Percentiles rank a stretch among this genome's conserved stretches.
These are phyloP conservation scores for Arxiozyma slooffiae DNA, from an alignment of 1,139 yeast genomes.

Conservation along the genomic window DNA sequence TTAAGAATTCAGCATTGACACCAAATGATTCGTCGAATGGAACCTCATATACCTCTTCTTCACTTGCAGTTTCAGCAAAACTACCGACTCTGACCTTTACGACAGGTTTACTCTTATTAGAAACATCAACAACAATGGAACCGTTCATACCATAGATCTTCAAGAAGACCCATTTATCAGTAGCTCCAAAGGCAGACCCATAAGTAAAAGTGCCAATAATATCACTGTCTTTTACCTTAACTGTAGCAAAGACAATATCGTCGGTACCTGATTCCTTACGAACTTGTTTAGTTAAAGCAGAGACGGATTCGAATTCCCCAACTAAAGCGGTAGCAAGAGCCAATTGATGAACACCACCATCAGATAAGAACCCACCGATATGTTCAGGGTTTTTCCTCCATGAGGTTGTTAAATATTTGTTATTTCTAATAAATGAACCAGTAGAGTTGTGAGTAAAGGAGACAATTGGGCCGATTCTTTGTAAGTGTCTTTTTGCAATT, in stretches of 20 bases:
- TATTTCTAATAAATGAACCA: constrained; percentile 60
- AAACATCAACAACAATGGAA: constrained; percentile 53
- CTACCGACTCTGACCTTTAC: constrained; percentile 39
- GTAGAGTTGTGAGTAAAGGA: constrained; percentile 75
- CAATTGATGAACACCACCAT: constrained; percentile 92
- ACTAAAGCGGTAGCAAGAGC: constrained; percentile 77
- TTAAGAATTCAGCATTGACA: constrained; percentile 58
- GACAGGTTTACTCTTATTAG: constrained; percentile 41
- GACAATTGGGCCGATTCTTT: constrained; percentile 64
- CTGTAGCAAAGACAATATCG: constrained; percentile 65
- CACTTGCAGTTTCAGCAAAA: constrained; percentile 37
- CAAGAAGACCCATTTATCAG: constrained; percentile 56
- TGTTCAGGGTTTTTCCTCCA: constrained; percentile 91
- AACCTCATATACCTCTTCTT: constrained; percentile 39
- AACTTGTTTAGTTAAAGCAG: constrained; percentile 68
- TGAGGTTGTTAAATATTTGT: constrained; percentile 57
- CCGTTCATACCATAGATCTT: constrained; percentile 73
- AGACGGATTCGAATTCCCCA: constrained; percentile 59
- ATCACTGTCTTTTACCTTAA: constrained; percentile 48
- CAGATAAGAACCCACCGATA: constrained; percentile 82
- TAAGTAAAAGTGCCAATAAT: constrained; percentile 82
- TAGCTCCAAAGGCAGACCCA: constrained; percentile 84
- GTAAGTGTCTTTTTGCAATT: constrained; percentile 45
- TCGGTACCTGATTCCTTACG: constrained; percentile 69
- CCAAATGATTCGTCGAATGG: constrained; percentile 47